phyloP scores from a whole-genome alignment of 768 basidiomycete genomes.

The Calvatia gigantea region DNA sequence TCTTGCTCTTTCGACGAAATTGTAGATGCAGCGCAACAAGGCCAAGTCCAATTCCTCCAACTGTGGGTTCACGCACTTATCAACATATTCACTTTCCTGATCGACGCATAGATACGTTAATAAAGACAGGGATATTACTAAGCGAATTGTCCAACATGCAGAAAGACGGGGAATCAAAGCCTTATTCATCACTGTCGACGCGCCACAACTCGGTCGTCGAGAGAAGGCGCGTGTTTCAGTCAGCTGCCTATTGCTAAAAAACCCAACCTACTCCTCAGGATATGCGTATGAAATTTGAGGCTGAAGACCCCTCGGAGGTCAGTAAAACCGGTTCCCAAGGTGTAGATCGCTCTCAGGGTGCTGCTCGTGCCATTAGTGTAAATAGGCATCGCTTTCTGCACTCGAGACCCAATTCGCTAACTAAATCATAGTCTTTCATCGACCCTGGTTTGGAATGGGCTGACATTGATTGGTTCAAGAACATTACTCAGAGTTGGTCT shows the following conservation, averaged over 20 bases:
- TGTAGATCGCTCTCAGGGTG: constrained; percentile 85
- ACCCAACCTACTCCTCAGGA: constrained; percentile 39
- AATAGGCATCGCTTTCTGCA: constrained; percentile 19
- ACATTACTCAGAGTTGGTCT: constrained; percentile 63
- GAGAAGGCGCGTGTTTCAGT: constrained; percentile 54
- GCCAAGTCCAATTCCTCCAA: constrained; percentile 85
- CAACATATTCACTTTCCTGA: neutral
- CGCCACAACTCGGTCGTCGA: constrained; percentile 90
- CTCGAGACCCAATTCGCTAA: neutral
- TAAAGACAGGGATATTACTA: constrained; percentile 81
- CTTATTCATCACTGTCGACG: constrained; percentile 96
- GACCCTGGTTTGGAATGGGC: constrained; percentile 88
- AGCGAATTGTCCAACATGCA: constrained; percentile 85
- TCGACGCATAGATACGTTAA: constrained; percentile 72
- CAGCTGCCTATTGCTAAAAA: too few relatives aligned
- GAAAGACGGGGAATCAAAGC: constrained; percentile 88
- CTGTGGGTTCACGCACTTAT: constrained; percentile 41
- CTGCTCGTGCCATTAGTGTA: constrained; percentile 90
- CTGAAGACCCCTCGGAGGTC: constrained; percentile 61
- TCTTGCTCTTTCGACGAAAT: constrained; percentile 97
- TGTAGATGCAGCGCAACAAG: constrained; percentile 76
- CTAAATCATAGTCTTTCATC: constrained; percentile 74
- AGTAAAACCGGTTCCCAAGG: constrained; percentile 46
- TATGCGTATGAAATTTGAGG: constrained; percentile 96
- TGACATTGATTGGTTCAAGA: constrained; percentile 80